Base-by-base conservation (phyloP, 768 basidiomycete genomes). In the Asterophora lycoperdoides region DNA sequence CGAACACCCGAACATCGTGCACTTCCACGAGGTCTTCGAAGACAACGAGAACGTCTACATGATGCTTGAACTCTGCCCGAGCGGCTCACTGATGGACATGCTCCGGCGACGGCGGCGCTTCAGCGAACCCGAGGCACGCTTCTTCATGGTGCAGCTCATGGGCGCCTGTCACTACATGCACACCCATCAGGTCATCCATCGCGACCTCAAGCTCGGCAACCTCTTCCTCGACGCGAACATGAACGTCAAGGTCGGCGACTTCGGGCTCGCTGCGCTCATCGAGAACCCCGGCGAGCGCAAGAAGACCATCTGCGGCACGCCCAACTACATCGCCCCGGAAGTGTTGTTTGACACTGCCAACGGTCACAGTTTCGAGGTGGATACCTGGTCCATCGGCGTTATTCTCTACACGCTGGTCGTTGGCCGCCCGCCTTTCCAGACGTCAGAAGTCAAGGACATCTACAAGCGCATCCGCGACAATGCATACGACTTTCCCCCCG, bases 91-190 rank as follows among this genome's bases (percentile, higher is more conserved):
- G 47, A 93, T 93, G 86, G 89, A 92, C 64, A 81, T 95, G 72
- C 80, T 97, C 32, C 86, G 91, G 15, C 82, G 85, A 2, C 87
- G 93, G 2, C 80, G 84, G 35, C 83, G 90, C 23, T 89, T 93
- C 68, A 84, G 87, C 13, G 96, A 98, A 64, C 88, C 91, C 2
- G 95, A 98, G 65, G 79, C 90, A 1, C 86, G 95, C 11, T 93
- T 85, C 70, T 94, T 89, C 71, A 81, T 96, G 73, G 79, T 96
- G 5, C 95, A 99, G 63, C 81, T 98, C 55, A 86, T 96, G 61
- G 93, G 92, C 17, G 94, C 95, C 2, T 95, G 93, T 67, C 84
- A 92, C 60, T 97, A 97, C 74, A 95, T 99, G 93, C 95, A 98
- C 66, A 79, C 79, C 23, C 87, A 93, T 62, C 91, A 93, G 57